These are phyloP conservation scores for Clarkia xantiana DNA, from an alignment of 345 rosid species.

Conservation along the genomic window DNA sequence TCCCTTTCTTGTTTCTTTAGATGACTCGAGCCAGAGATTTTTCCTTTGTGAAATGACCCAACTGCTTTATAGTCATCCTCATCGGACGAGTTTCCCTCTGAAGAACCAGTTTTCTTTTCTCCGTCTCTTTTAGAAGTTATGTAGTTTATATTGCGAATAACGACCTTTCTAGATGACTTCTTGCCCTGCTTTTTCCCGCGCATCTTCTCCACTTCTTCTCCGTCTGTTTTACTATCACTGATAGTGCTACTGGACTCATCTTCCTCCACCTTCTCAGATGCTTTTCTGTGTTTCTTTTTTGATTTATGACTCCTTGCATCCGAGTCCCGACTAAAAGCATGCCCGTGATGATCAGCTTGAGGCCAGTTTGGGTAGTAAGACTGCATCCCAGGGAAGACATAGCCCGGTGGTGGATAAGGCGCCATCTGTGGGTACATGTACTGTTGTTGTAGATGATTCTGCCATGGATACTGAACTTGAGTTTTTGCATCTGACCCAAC, in stretches of 20 bases:
- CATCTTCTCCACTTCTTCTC: constrained; percentile 13
- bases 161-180: constrained; percentile 72
- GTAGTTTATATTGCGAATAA: constrained; percentile 89
- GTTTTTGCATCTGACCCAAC: constrained; percentile 25
- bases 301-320: constrained; percentile 31
- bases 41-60: constrained; percentile 48
- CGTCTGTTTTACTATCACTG: constrained; percentile 33
- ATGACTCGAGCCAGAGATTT: constrained; percentile 40
- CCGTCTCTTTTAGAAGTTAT: constrained; percentile 74
- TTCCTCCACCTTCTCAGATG: constrained; percentile 26
- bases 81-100: constrained; percentile 41
- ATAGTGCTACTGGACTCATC: constrained; percentile 41
- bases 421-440: constrained; percentile 47
- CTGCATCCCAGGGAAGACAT: constrained; percentile 63
- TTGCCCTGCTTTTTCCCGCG: constrained; percentile 49
- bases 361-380: constrained; percentile 82
- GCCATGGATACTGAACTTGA: constrained; percentile 62
- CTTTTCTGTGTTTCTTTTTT: constrained; percentile 39
- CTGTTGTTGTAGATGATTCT: constrained; percentile 58
- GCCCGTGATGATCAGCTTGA: constrained; percentile 40
- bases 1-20: constrained; percentile 33
- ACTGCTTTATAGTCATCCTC: constrained; percentile 73
- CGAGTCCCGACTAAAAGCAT: constrained; percentile 24
- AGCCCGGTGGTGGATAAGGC: constrained; percentile 46
- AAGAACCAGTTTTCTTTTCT: constrained; percentile 32